These are phyloP conservation scores for Ophiostoma himal-ulmi DNA, from an alignment of 2,329 filamentous ascomycete genomes.

Conservation along the genomic window DNA sequence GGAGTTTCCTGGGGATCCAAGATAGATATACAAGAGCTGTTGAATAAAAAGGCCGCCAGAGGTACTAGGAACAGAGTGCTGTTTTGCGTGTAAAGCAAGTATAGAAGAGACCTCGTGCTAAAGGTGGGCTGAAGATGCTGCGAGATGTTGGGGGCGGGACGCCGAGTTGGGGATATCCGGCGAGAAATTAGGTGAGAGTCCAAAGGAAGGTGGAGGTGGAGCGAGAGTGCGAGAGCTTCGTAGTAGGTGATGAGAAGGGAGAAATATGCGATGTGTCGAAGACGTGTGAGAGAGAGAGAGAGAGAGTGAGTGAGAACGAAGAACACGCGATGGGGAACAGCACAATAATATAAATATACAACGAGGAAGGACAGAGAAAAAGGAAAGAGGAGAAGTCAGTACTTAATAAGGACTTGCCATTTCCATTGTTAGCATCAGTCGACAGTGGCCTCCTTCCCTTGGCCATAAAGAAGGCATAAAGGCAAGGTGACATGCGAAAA, in stretches of 20 bases:
- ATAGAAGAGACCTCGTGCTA: background rate
- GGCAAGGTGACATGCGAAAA: background rate
- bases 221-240: background rate
- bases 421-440: background rate
- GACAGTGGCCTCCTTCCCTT: background rate
- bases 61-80: background rate
- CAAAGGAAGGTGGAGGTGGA: background rate
- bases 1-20: background rate
- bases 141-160: slow-evolving; percentile 15
- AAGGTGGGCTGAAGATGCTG: slow-evolving; percentile 1
- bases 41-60: background rate
- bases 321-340: background rate
- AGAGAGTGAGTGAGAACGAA: background rate
- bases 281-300: background rate
- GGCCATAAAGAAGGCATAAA: background rate
- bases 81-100: background rate
- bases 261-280: background rate
- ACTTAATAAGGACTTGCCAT: background rate
- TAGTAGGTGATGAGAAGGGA: background rate
- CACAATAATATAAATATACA: background rate
- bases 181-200: background rate
- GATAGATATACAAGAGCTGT: background rate
- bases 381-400: background rate
- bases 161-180: slow-evolving; percentile 22
- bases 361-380: background rate